Conservation (phyloP, 75 land plant species). For the Adiantum capillusveneris region DNA sequence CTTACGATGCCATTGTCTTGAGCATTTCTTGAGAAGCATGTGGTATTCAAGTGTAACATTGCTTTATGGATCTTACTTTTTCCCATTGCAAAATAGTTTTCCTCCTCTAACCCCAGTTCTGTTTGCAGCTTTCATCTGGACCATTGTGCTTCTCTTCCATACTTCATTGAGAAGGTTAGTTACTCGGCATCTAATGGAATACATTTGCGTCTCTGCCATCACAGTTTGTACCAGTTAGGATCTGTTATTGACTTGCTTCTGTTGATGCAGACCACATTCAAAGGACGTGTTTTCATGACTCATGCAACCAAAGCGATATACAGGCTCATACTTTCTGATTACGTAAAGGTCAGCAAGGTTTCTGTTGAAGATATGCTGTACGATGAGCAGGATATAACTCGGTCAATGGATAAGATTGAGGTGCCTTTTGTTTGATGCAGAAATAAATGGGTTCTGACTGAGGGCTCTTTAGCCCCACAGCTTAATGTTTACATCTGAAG, state of each 20-base stretch:
- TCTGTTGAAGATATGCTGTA: slow-evolving; percentile 96
- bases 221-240: too few relatives aligned
- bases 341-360: slow-evolving; percentile 95
- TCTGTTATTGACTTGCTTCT: not conserved
- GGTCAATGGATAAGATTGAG: slow-evolving; percentile 99
- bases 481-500: too few relatives aligned
- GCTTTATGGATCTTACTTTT: too few relatives aligned
- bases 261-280: slow-evolving; percentile 75
- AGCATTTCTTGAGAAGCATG: too few relatives aligned
- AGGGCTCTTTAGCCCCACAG: too few relatives aligned
- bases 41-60: too few relatives aligned
- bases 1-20: too few relatives aligned
- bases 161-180: slow-evolving; percentile 90
- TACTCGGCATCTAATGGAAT: too few relatives aligned
- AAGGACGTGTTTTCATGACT: slow-evolving; percentile 93
- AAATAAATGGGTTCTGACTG: too few relatives aligned
- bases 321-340: slow-evolving; percentile 81
- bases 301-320: slow-evolving; percentile 98
- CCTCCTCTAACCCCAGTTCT: not conserved
- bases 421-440: slow-evolving; percentile 17
- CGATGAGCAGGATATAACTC: slow-evolving; percentile 86
- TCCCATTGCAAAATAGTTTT: too few relatives aligned
- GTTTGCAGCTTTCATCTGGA: slow-evolving; percentile 91
- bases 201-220: too few relatives aligned
- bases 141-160: slow-evolving; percentile 98